Base-by-base conservation (phyloP, 768 basidiomycete species). In the Russula earlei region DNA sequence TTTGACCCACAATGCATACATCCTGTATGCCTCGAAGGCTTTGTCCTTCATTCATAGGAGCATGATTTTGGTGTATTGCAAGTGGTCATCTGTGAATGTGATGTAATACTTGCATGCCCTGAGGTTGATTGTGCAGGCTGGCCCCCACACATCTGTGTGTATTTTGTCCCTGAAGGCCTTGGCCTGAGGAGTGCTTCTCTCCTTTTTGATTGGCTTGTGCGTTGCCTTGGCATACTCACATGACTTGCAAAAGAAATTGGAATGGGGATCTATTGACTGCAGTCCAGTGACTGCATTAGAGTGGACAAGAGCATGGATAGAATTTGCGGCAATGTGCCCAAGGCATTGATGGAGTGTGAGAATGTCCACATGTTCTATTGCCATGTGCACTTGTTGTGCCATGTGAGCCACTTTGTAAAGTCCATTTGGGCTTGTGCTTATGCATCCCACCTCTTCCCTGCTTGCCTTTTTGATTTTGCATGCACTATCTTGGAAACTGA, bases 71-170 rank as follows among this genome's bases (percentile, higher is more conserved):
- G 66, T 68, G 15, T 63, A 55, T 5, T 67, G 61, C 0, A 69
- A 61, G 25, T 63, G 54, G 40, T 75, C 69, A 44, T 77, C 73
- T 0, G 64, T 73, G 54, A 71, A 76, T 0, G 67, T 69, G 10
- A 65, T 51, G 41, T 69, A 70, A 46, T 77, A 76, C 0, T 43
- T 27, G 4, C 63, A 49, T 25, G 69, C 67, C 0, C 66, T 63
- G 0, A 65, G 53, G 3, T 66, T 66, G 1, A 60, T 20, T 2
- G 63, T 59, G 0, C 31, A 44, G 0, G 62, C 52, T 0, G 62
- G 63, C 0, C 63, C 63, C 19, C 50, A 25, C 12, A 64, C 24
- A 34, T 64, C 62, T 0, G 54, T 6, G 27, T 57, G 58, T 2
- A 64, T 27, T 1, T 40, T 15, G 0, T 36, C 47, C 19, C 53